Evolutionary conservation across 2,329 filamentous ascomycete species (phyloP), one percentile per base, ranked within the genome.

Genomic region (Phialophora macrospora): DNA sequence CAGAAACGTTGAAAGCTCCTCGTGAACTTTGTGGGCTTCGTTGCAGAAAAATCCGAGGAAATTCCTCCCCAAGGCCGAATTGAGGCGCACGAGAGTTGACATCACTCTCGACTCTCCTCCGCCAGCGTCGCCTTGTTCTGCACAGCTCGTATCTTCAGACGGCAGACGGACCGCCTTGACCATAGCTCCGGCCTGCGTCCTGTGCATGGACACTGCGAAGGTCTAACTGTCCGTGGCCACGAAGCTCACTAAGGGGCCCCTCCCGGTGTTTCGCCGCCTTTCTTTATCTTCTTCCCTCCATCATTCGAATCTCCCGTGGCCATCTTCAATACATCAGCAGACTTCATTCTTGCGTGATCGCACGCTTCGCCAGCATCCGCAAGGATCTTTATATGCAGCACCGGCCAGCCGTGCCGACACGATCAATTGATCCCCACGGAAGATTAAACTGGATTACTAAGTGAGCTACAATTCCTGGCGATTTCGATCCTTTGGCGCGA

Each of bases 391-490:
- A 41, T 41, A 49, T 38, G 28, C 58, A 60, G 48, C 46, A 22
- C 32, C 26, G 30, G 34, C 20, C 30, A 54, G 24, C 30, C 22
- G 22, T 20, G n/a, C 58, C 26, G 9, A n/a, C n/a, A 38, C n/a
- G n/a, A 17, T 54, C 58, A 52, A 44, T 60, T 60, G 48, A 46
- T 26, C 20, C 34, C 34, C 20, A 28, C 12, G 1, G 30, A 46
- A n/a, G 28, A 51, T 9, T 26, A 30, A 54, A 41, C 12, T 52
- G 58, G 58, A 60, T 60, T 60, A 60, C 48, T 60, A 51, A 60
- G 46, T 41, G 14, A 22, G 30, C 20, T 22, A 41, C 49, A 26
- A 38, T 20, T 51, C 34, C 34, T 57, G 5, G n/a, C 24, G 22
- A 38, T 24, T 24, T 34, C 46, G 24, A 51, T 51, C 48, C 20